Base-by-base conservation (phyloP, 805 yeast species). In the Yamadazyma scolyti region DNA sequence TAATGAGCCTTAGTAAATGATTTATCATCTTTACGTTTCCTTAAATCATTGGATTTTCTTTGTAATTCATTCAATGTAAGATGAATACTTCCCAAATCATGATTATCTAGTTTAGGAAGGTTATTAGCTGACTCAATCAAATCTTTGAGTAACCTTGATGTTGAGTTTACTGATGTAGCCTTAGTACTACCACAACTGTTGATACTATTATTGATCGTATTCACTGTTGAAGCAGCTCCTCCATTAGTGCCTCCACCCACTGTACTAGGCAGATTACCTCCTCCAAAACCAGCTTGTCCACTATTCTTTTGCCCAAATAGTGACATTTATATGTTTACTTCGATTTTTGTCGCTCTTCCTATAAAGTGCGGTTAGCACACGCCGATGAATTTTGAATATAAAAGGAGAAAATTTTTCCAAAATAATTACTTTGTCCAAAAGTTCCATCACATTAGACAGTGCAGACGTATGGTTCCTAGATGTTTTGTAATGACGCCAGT, bases 11-110 rank as follows among this genome's bases (percentile, higher is more conserved):
- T 80, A 2, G 87, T 80, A 47, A 61, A 71, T 12, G 51, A 50
- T 10, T 25, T 16, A 9, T 26, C 25, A 21, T 65, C 70, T 12
- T 50, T 48, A 11, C 37, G 35, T 34, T 67, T 71, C 33, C 87
- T 66, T 46, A 81, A 61, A 27, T 67, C 73, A 32, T 65, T 66
- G 0, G 90, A 79, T 39, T 81, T 75, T 45, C 77, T 73, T 44
- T 77, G 78, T 50, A 90, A 75, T 61, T 89, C 97, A 38, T 71
- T 73, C 34, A 88, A 69, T 14, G 94, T 85, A 39, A 88, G 68
- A 54, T 84, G 87, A 31, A 89, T 78, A 2, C 90, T 68, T 4
- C 95, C 96, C 25, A 87, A 57, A 33, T 82, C 88, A 26, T 81
- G 73, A 32, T 59, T 31, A 65, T 65, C 42, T 9, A 69, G 52